These are phyloP conservation scores for Petunia axillaris DNA, from an alignment of 257 asterid genomes.

Conservation along the genomic window DNA sequence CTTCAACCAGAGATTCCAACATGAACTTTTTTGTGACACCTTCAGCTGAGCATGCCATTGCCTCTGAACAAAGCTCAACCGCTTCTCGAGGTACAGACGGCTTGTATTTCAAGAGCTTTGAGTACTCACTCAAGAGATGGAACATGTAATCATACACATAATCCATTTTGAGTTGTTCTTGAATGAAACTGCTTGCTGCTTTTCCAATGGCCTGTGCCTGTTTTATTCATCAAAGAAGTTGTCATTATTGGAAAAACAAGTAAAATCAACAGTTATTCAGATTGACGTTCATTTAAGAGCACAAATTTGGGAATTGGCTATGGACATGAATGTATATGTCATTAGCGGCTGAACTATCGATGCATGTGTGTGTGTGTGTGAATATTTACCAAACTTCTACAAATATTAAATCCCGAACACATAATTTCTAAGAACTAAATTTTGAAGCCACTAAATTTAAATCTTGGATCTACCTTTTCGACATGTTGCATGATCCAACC, in stretches of 20 bases:
- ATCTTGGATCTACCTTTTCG: too few species aligned
- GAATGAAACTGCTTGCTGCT: slow-evolving; percentile 47
- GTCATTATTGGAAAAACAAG: too few species aligned
- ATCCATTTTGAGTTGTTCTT: slow-evolving; percentile 53
- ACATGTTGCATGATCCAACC: not conserved
- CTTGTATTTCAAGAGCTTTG: slow-evolving; percentile 49
- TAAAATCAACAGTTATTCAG: too few species aligned
- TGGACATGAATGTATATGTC: too few species aligned
- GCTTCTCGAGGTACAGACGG: slow-evolving; percentile 48
- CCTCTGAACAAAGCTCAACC: slow-evolving; percentile 49
- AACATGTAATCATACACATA: slow-evolving; percentile 61
- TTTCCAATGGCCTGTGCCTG: slow-evolving; percentile 56
- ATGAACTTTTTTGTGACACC: slow-evolving; percentile 39
- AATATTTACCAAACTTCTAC: too few species aligned
- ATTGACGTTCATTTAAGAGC: too few species aligned
- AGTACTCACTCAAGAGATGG: slow-evolving; percentile 52
- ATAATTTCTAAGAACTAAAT: too few species aligned
- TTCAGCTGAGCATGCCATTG: slow-evolving; percentile 50
- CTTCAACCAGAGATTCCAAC: slow-evolving; percentile 41
- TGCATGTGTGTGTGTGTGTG: too few species aligned
- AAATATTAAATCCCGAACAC: too few species aligned
- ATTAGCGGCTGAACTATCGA: too few species aligned
- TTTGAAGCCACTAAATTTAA: too few species aligned
- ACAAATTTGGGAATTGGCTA: too few species aligned
- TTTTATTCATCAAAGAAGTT: not conserved